Evolutionary conservation across 83 land plant genomes (phyloP).

Genomic region (Thuja plicata): DNA sequence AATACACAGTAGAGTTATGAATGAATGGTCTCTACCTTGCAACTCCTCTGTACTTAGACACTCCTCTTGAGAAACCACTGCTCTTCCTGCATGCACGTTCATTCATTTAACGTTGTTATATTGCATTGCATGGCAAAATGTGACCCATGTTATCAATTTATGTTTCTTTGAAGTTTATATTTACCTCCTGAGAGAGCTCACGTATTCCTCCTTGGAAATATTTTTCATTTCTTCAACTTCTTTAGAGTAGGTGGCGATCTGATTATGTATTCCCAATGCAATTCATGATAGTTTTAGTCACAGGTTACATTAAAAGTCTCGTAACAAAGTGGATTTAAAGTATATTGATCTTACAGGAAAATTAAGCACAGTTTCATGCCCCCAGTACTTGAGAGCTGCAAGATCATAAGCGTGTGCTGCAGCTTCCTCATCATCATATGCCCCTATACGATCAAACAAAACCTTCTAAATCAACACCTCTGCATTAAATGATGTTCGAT

Average conservation of each 20-base stretch:
- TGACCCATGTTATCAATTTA: background rate
- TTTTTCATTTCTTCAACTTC: slow-evolving; percentile 66
- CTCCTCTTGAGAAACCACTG: slow-evolving; percentile 65
- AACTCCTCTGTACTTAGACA: slow-evolving; percentile 62
- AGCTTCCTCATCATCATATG: slow-evolving; percentile 68
- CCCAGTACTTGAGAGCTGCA: slow-evolving; percentile 88
- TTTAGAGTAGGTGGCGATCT: slow-evolving; percentile 41
- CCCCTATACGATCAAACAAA: slow-evolving; percentile 34
- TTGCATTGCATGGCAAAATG: background rate
- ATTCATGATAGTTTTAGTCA: background rate
- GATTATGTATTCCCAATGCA: background rate
- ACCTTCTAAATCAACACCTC: background rate
- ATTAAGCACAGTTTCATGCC: slow-evolving; percentile 54
- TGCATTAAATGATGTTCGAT: background rate
- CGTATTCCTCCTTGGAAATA: slow-evolving; percentile 66
- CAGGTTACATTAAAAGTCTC: background rate
- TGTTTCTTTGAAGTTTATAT: background rate
- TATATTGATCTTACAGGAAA: slow-evolving; percentile 46
- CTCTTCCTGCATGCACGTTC: slow-evolving; percentile 24
- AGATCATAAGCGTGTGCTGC: slow-evolving; percentile 81
- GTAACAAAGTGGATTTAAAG: background rate
- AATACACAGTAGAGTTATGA: background rate
- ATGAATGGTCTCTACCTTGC: slow-evolving; percentile 37
- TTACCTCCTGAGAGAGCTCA: slow-evolving; percentile 69
- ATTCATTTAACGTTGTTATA: background rate